A percentile compares a stretch with the other conserved stretches of the same genome.
phyloP scores from a whole-genome alignment of 192 early-diverging fungal species.

The Jimgerdemannia flammicorona region DNA sequence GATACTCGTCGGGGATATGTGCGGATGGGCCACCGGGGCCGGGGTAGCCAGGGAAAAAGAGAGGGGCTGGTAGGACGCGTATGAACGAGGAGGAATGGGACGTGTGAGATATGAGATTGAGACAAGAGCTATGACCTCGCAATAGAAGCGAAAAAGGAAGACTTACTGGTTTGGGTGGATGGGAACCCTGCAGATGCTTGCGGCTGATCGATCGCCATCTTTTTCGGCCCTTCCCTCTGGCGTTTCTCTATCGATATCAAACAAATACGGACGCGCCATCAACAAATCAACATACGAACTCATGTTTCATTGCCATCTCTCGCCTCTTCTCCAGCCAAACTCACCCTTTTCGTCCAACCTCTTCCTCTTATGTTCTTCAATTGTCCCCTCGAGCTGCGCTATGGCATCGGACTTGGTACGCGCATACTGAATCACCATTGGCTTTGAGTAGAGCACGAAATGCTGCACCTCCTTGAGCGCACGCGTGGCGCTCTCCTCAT shows the following conservation, averaged over 20 bases:
- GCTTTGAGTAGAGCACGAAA: constrained; percentile 78
- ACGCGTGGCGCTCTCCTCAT: constrained; percentile 63
- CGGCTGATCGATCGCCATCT: background rate
- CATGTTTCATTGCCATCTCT: too few species aligned
- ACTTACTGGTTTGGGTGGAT: constrained; percentile 11
- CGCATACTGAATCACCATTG: constrained; percentile 72
- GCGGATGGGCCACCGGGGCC: background rate
- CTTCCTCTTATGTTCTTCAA: constrained; percentile 58
- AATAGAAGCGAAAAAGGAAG: background rate
- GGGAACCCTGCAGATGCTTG: constrained; percentile 12
- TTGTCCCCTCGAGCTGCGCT: constrained; percentile 63
- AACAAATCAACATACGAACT: too few species aligned
- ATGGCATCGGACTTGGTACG: constrained; percentile 54
- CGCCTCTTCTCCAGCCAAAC: background rate
- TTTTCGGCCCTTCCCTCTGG: background rate
- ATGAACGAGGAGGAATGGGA: too few species aligned
- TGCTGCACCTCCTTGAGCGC: constrained; percentile 84
- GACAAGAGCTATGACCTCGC: background rate
- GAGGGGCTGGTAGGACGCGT: background rate
- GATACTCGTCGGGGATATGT: constrained; percentile 65
- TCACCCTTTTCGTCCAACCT: constrained; percentile 64
- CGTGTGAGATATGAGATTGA: background rate
- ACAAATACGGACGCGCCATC: too few species aligned
- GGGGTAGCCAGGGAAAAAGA: background rate
- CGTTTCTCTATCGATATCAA: background rate